Evolutionary conservation across 352 stramenopile species (phyloP), one percentile per base, ranked within the genome.

Genomic region (Blastocystis sp.): DNA sequence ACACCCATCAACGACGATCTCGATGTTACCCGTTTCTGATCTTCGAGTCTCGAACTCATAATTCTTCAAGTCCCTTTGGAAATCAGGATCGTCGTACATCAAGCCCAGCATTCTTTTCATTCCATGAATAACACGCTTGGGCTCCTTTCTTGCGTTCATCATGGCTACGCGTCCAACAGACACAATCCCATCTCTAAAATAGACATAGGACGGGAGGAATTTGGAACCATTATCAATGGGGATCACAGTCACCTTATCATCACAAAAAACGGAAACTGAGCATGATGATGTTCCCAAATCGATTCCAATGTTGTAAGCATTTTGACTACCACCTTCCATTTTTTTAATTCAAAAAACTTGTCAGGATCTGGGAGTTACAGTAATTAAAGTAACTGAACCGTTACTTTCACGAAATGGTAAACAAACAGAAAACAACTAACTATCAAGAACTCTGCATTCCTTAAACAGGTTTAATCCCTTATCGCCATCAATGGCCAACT

Each of bases 231-330:
- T 62, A 13, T 87, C 69, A 53, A 90, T 91, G 5, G 85, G 87
- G 39, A 92, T 76, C 26, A 91, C 91, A 16, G 90, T 66, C 26
- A 90, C 79, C 68, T 73, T 13, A 37, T 90, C 90, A 68, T 91
- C 73, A 9, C 90, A 89, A 64, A 95, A 91, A 53, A 94, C 92
- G 20, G 94, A 91, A 9, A 95, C 91, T 16, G 92, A 92, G 34
- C 91, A 94, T 90, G 94, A 93, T 0, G 93, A 95, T n/a, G 94
- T 95, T 68, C 94, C 93, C 39, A 95, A 89, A 91, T 95, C 93
- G 70, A 95, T 93, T 9, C 93, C 93, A 2, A 95, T 81, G 34
- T 81, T 81, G 70, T 65, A 81, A 39, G 6, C 39, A 7, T 64
- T 34, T 41, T 47, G 41, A 41, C 54, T 81, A 13, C 30, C 18